Base-by-base conservation (phyloP, 371 early-diverging fungal species). In the Mortierella polycephala region DNA sequence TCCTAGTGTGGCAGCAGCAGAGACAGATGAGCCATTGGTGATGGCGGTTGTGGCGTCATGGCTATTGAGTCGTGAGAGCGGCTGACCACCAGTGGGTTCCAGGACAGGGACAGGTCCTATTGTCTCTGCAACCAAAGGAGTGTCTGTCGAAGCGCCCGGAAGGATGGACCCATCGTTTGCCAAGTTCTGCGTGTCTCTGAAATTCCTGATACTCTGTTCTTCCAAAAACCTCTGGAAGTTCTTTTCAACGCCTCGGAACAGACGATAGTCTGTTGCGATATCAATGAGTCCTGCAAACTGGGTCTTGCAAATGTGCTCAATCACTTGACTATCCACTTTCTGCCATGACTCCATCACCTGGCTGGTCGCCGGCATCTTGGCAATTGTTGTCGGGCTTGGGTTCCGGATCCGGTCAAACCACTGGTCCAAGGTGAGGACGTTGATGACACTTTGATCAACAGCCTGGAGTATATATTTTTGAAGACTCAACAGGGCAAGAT, bases 301-400 rank as follows among this genome's bases (percentile, higher is more conserved):
- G 0, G 80, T 79, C 60, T 69, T 69, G 57, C 80, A 79, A 20
- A 73, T 65, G 37, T 79, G 80, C 30, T 79, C 70, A 37, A 79
- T 62, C 21, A 79, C 80, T 1, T 18, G 41, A 40, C 67, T 60
- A 20, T 73, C 70, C 9, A 73, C 52, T 0, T 16, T 67, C 51
- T 79, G 80, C 80, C 80, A 79, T 7, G 80, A 79, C 30, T 79
- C 80, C 80, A 79, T 79, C 37, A 69, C 41, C 37, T 79, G 80
- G 11, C 56, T 73, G 30, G 80, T 79, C 16, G 70, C 61, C 0
- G 80, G 80, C 1, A 79, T 30, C 56, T 73, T 73, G 16, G 80
- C 80, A 49, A 79, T 79, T 23, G 74, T 79, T 0, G 69, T 58
- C 21, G 80, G 65, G 18, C 54, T 57, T 7, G 73, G 74, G 30